Conservation (phyloP, 768 basidiomycete species). For the Scleroderma bovista region DNA sequence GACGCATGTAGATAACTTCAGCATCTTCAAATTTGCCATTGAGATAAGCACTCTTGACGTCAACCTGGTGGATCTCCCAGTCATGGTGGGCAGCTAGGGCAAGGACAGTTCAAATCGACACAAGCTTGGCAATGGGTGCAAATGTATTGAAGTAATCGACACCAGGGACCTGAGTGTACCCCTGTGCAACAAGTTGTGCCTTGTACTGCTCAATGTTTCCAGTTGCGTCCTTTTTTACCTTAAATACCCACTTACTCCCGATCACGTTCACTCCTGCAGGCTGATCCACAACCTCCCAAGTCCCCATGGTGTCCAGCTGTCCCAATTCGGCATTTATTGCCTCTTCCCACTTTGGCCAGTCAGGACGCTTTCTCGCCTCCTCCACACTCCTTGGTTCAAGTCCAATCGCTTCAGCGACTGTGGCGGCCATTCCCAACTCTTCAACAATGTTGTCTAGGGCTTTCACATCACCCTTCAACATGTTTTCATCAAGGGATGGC, state of each 20-base stretch:
- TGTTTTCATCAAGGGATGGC: too few relatives aligned
- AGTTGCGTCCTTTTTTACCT: not conserved
- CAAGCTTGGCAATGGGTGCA: conserved; percentile 24
- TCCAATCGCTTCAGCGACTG: not conserved
- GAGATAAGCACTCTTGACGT: conserved; percentile 35
- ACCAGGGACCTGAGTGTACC: too few relatives aligned
- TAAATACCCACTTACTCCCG: conserved; percentile 1
- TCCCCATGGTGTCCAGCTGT: not conserved
- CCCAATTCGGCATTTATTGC: conserved; percentile 7
- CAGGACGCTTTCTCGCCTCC: conserved; percentile 1
- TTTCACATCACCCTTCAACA: too few relatives aligned
- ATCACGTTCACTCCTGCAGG: conserved; percentile 1
- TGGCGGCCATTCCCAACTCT: not conserved
- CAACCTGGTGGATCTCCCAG: not conserved
- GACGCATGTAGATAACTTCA: conserved; percentile 19
- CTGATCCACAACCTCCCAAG: conserved; percentile 6
- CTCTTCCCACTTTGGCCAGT: conserved; percentile 2
- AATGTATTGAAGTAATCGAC: not conserved
- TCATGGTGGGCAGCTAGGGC: too few relatives aligned
- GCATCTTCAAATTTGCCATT: conserved; percentile 31
- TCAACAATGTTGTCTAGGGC: too few relatives aligned
- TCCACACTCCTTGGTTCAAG: not conserved
- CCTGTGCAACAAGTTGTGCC: conserved; percentile 30
- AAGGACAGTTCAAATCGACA: too few relatives aligned
- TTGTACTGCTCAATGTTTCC: conserved; percentile 20